Base-by-base conservation (phyloP, 495 filamentous ascomycete species). In the Xylaria venustula region DNA sequence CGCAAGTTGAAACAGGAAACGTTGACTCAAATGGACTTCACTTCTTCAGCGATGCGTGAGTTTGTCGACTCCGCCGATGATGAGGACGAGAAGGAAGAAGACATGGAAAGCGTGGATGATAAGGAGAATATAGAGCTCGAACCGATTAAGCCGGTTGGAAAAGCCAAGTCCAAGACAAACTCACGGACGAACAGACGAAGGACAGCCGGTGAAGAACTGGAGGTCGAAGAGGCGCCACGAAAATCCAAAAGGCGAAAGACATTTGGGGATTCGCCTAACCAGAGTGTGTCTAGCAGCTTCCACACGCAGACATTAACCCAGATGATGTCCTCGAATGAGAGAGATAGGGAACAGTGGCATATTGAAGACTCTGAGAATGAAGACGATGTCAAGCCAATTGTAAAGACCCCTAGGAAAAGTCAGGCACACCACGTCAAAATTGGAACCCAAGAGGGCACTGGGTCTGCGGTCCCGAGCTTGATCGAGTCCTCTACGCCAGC, bases 1-100 rank as follows among this genome's bases (percentile, higher is more conserved):
- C 67, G 62, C 20, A 60, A 66, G 7, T 60, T 71, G 26, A 65
- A 69, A 41, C 79, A 82, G 65, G 70, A 75, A 32, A 83, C 81
- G 5, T 61, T 83, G 64, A 83, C 81, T 5, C 80, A 83, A 70
- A 75, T 82, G 62, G 71, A 72, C 55, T 80, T 75, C 44, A 65
- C 76, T n/a, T 59, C 64, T 1, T 44, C 66, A 4, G 53, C 58
- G 23, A 59, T 64, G 54, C 60, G 65, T 44, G 55, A 68, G 3
- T 51, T 55, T 15, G 37, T 60, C n/a, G 48, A 30, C 17, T 46
- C 50, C 25, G 57, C 58, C 20, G 54, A 60, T 20, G 61, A 67
- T n/a, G 41, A 63, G 36, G 55, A 51, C 17, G 57, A 60, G 1
- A 37, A 52, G 15, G 37, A 45, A 4, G 26, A 44, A n/a, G 36